These are phyloP conservation scores for Vanderwaltozyma verrucispora DNA, from an alignment of 805 yeast genomes.

Conservation along the genomic window DNA sequence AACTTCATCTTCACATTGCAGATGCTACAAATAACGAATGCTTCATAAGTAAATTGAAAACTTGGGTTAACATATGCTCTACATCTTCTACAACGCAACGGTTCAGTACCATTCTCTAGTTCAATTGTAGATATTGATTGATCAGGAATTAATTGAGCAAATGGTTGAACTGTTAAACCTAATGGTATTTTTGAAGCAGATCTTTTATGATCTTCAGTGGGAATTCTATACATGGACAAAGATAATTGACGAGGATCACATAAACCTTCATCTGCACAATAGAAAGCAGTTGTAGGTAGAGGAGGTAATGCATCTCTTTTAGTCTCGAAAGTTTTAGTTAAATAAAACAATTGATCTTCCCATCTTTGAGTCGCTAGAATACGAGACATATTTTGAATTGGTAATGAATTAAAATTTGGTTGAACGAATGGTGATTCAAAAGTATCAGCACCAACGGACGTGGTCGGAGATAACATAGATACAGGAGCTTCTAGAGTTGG, in stretches of 20 bases:
- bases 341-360: conserved; percentile 29
- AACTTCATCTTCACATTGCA: conserved; percentile 68
- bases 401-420: not conserved
- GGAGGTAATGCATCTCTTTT: conserved; percentile 79
- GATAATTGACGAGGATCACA: conserved; percentile 74
- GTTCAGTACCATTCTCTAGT: conserved; percentile 25
- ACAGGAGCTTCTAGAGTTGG: conserved; percentile 8
- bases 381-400: conserved; percentile 16
- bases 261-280: conserved; percentile 71
- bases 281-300: conserved; percentile 59
- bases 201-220: conserved; percentile 60
- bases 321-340: conserved; percentile 47
- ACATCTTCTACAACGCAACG: conserved; percentile 87
- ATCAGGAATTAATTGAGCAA: conserved; percentile 47
- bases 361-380: conserved; percentile 27
- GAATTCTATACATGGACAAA: conserved; percentile 73
- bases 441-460: not conserved
- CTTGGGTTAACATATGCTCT: conserved; percentile 83
- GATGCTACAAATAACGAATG: conserved; percentile 70
- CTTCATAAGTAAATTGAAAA: conserved; percentile 52
- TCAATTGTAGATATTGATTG: conserved; percentile 48
- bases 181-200: conserved; percentile 66
- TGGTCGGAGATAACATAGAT: conserved; percentile 1
- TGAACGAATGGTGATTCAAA: conserved; percentile 2
- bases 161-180: conserved; percentile 74